Evolutionary conservation across 345 rosid species (phyloP).

Genomic region (Litchi chinensis): DNA sequence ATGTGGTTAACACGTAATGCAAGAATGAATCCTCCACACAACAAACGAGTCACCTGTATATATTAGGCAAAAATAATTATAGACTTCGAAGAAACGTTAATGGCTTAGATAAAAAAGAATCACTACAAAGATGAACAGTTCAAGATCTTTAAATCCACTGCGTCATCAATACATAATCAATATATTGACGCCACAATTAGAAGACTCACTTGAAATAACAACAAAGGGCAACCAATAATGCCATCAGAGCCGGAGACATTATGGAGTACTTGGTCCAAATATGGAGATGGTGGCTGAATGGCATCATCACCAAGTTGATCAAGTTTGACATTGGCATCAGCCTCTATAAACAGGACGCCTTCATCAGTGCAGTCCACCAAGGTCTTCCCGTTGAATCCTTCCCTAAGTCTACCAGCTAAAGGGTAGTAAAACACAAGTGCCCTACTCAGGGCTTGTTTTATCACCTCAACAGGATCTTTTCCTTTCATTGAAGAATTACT

Average conservation of each 20-base stretch:
- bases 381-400: slow-evolving; percentile 1
- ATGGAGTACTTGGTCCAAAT: slow-evolving; percentile 11
- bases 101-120: no score
- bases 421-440: slow-evolving; percentile 12
- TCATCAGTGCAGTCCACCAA: slow-evolving; percentile 18
- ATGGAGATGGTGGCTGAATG: slow-evolving; percentile 17
- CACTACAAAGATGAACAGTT: no score
- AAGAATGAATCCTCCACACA: slow-evolving; percentile 24
- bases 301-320: neutral
- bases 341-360: slow-evolving; percentile 16
- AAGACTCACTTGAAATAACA: slow-evolving; percentile 14
- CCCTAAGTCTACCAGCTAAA: slow-evolving; percentile 16
- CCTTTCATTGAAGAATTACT: neutral
- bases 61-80: no score
- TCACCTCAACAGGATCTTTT: slow-evolving; percentile 2
- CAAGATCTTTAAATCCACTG: no score
- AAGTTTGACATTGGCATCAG: slow-evolving; percentile 19
- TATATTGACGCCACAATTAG: neutral
- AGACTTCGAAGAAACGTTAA: neutral
- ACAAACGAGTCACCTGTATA: slow-evolving; percentile 20
- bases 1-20: slow-evolving; percentile 15
- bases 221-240: slow-evolving; percentile 10
- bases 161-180: no score
- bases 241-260: slow-evolving; percentile 7
- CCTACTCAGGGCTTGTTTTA: slow-evolving; percentile 1